These are phyloP conservation scores for Agaricus sinodeliciosus DNA, from an alignment of 768 basidiomycete species.

Conservation along the genomic window DNA sequence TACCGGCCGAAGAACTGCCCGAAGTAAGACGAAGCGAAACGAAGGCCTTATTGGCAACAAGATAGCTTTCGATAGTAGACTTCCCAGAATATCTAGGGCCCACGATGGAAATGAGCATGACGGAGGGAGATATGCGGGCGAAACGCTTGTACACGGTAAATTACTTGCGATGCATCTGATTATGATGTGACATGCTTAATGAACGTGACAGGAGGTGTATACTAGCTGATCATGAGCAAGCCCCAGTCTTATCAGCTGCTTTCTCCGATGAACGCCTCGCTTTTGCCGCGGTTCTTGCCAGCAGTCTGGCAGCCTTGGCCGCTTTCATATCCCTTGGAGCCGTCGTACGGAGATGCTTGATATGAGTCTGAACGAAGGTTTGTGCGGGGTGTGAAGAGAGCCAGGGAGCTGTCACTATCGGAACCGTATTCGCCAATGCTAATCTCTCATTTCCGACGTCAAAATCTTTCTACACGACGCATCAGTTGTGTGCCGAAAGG, in stretches of 20 bases:
- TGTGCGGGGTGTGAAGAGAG: conserved; percentile 23
- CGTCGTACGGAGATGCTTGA: conserved; percentile 76
- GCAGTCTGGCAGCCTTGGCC: conserved; percentile 51
- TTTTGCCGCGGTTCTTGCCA: conserved; percentile 45
- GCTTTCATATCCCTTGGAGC: conserved; percentile 75
- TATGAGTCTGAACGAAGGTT: conserved; percentile 59
- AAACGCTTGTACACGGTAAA: background rate
- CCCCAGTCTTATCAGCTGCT: conserved; percentile 3
- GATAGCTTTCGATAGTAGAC: conserved; percentile 51
- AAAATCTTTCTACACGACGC: conserved; percentile 16
- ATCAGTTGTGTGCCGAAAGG: background rate
- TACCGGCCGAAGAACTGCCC: background rate
- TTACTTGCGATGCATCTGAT: background rate
- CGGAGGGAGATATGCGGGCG: background rate
- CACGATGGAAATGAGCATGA: conserved; percentile 65
- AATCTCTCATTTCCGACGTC: conserved; percentile 26
- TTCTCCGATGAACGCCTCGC: conserved; percentile 18
- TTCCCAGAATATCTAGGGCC: conserved; percentile 62
- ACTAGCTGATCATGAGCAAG: no score
- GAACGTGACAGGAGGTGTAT: no score
- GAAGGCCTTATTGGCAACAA: conserved; percentile 54
- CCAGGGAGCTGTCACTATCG: conserved; percentile 63
- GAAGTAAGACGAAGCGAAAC: conserved; percentile 36
- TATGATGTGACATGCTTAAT: no score
- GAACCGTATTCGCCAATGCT: conserved; percentile 31